Conservation (phyloP, 2,329 filamentous ascomycete genomes). For the Pestalotiopsis sp. region DNA sequence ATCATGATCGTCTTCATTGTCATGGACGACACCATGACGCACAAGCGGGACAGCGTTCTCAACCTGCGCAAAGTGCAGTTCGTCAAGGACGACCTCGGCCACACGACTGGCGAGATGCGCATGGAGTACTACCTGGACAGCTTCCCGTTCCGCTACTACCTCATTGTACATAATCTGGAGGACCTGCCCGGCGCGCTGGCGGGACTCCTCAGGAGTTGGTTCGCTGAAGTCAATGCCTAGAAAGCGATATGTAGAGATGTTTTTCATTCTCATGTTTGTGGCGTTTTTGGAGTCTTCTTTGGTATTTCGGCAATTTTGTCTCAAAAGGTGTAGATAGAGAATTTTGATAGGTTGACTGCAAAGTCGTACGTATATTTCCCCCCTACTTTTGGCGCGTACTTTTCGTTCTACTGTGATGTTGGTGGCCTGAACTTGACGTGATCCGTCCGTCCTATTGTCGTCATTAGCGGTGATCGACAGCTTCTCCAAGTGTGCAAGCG, state of each 20-base stretch:
- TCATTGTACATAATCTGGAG: constrained; percentile 89
- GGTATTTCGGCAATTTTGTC: neutral
- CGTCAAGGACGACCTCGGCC: constrained; percentile 61
- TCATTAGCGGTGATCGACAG: too few relatives aligned
- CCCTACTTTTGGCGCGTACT: neutral
- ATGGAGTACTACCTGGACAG: constrained; percentile 92
- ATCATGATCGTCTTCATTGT: constrained; percentile 99
- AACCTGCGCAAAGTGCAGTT: constrained; percentile 90
- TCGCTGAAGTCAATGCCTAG: constrained; percentile 66
- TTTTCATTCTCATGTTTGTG: neutral
- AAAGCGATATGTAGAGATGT: neutral
- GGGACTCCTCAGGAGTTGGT: constrained; percentile 92
- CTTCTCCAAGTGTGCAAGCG: too few relatives aligned
- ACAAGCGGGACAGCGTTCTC: constrained; percentile 68
- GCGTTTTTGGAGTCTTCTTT: neutral
- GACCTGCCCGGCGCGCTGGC: constrained; percentile 89
- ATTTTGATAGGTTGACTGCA: neutral
- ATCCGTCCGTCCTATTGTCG: too few relatives aligned
- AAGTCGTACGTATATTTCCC: neutral
- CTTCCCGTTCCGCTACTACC: constrained; percentile 96
- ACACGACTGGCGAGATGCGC: constrained; percentile 64
- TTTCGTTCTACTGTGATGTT: neutral
- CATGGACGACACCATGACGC: constrained; percentile 68
- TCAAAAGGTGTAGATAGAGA: neutral
- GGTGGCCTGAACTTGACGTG: neutral